Percentiles rank a stretch among this genome's conserved stretches.
Evolutionary conservation across 2,329 filamentous ascomycete species (phyloP).

Genomic region (Cladosporium sp.): DNA sequence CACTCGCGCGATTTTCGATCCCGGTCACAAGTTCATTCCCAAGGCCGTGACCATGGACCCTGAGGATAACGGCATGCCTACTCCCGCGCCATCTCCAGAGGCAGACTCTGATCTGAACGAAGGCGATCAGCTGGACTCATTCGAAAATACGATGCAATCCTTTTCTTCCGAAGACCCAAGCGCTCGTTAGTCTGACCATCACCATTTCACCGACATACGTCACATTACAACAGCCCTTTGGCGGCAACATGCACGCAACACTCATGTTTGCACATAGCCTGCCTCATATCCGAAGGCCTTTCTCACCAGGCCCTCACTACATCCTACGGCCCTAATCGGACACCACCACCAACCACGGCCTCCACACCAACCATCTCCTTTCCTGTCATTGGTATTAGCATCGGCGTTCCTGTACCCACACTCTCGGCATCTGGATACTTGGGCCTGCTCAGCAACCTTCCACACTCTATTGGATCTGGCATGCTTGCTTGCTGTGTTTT

Average conservation of each 20-base stretch:
- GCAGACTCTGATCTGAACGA: constrained; percentile 8
- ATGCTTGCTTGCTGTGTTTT: not conserved
- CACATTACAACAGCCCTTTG: not conserved
- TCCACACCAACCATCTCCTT: not conserved
- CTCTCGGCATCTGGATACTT: not conserved
- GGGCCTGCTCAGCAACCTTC: not conserved
- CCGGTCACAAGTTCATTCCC: constrained; percentile 33
- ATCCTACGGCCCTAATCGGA: not conserved
- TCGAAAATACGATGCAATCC: not conserved
- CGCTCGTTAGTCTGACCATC: not conserved
- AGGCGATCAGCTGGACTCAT: not conserved
- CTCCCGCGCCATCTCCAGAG: constrained; percentile 20
- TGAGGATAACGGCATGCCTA: constrained; percentile 27
- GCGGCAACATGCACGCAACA: not conserved
- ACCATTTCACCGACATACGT: not conserved
- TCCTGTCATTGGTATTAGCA: not conserved
- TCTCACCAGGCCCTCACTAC: not conserved
- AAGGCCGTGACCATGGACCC: constrained; percentile 32
- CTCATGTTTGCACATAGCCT: not conserved
- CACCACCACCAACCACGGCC: not conserved
- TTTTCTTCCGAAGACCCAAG: not conserved
- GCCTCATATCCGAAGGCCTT: not conserved
- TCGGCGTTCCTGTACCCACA: not conserved
- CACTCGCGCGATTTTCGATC: constrained; percentile 32
- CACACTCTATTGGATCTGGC: not conserved